Base-by-base conservation (phyloP, 148 eudicot species). In the Amaranthus cruentus region DNA sequence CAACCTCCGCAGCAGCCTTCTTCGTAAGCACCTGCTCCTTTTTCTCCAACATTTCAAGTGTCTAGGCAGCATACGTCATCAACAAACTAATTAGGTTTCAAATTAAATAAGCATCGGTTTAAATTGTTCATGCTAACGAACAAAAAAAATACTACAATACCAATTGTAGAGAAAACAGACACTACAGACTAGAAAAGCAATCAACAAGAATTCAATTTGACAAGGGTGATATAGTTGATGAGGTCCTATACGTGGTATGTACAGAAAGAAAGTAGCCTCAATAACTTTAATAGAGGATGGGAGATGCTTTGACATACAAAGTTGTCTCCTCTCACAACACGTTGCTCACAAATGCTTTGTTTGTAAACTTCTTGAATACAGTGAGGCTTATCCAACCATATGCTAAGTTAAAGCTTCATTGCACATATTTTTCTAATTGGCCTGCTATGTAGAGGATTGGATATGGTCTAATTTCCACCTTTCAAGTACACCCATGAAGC, bases 11-110 rank as follows among this genome's bases (percentile, higher is more conserved):
- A 62, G 87, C 76, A 80, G 93, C 93, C 78, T 91, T 91, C 74
- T 89, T 91, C 74, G 81, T 4, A 42, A 91, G 87, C 42, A 91
- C 86, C 21, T 83, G 83, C 76, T 91, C 97, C 78, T 86, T 91
- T 78, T 91, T 91, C 86, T 91, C 93, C 64, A 89, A 85, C 90
- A 84, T 89, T 77, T 91, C 93, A 62, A 89, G 91, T 52, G 97
- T 88, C 97, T 70, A 42, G 42, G 56, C 52, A 55, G 7, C 50
- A 56, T 62, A 55, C 11, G 7, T 46, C 46, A 47, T 48, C 11
- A 18, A 66, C 15, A 47, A n/a, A 38, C 68, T 9, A 0, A 12
- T 4, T 12, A 46, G 28, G 44, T 21, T 18, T 48, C n/a, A 67
- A 50, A 50, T 7, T 48, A 21, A 65, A 28, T 28, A 28, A 46